Evolutionary conservation across 441 rosid species (phyloP).

Genomic region (Erysimum pusillum): DNA sequence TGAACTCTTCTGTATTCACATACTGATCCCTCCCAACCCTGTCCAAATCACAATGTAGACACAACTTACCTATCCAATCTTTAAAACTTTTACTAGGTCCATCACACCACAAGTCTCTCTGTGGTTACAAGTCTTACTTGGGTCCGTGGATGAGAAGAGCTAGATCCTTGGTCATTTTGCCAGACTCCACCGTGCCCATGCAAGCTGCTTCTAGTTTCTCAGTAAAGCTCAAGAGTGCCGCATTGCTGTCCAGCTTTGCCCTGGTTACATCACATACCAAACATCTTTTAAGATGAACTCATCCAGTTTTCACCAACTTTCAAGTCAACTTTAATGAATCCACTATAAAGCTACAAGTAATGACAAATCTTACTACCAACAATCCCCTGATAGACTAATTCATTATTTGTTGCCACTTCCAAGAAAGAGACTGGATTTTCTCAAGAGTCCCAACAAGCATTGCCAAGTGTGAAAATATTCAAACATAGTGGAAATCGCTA

Average conservation of each 20-base stretch:
- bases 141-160: conserved; percentile 85
- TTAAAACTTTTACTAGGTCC: conserved; percentile 5
- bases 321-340: background rate
- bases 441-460: background rate
- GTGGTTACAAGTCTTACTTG: conserved; percentile 52
- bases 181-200: conserved; percentile 76
- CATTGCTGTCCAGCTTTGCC: conserved; percentile 85
- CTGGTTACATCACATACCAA: conserved; percentile 49
- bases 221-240: conserved; percentile 69
- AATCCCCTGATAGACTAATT: conserved; percentile 26
- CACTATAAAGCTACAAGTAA: background rate
- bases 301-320: conserved; percentile 4
- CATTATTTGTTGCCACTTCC: background rate
- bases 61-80: conserved; percentile 4
- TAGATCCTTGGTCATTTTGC: conserved; percentile 97
- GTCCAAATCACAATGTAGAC: conserved; percentile 32
- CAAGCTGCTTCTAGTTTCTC: conserved; percentile 90
- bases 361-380: background rate
- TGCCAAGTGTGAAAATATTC: background rate
- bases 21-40: conserved; percentile 72
- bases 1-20: conserved; percentile 89
- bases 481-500: conserved; percentile 13
- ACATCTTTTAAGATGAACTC: conserved; percentile 18
- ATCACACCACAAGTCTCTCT: background rate
- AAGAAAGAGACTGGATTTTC: background rate